A percentile compares a stretch with the other conserved stretches of the same genome.
Conservation (phyloP, 2,329 filamentous ascomycete species). For the Atkinsonella texensis region DNA sequence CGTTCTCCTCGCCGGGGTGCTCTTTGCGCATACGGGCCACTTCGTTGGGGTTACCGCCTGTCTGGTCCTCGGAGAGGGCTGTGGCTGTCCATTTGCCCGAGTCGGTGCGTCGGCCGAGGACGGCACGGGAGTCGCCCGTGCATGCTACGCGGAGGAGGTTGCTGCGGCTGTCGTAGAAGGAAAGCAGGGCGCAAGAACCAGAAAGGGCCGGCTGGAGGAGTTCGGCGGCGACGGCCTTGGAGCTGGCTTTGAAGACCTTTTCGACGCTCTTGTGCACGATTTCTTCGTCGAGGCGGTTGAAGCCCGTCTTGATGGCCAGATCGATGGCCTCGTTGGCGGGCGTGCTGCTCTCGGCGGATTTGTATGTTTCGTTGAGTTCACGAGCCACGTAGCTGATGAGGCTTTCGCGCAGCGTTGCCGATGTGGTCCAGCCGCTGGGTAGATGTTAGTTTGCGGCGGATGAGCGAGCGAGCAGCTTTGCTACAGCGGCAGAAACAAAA, state of each 20-base stretch:
- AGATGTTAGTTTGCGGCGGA: slow-evolving; percentile 8
- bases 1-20: slow-evolving; percentile 81
- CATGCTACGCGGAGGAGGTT: slow-evolving; percentile 88
- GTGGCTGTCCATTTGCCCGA: slow-evolving; percentile 91
- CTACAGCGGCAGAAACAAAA: background rate
- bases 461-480: background rate
- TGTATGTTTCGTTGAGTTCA: slow-evolving; percentile 88
- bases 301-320: slow-evolving; percentile 82
- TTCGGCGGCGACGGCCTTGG: slow-evolving; percentile 83
- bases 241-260: slow-evolving; percentile 79
- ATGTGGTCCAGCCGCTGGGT: slow-evolving; percentile 90
- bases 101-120: slow-evolving; percentile 65
- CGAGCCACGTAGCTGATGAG: slow-evolving; percentile 87
- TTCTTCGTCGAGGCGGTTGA: slow-evolving; percentile 79
- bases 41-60: slow-evolving; percentile 78
- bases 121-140: slow-evolving; percentile 90
- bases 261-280: slow-evolving; percentile 90
- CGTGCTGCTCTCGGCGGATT: slow-evolving; percentile 47
- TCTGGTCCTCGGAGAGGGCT: slow-evolving; percentile 84
- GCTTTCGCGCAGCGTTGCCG: slow-evolving; percentile 84
- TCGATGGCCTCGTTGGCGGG: slow-evolving; percentile 77
- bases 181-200: slow-evolving; percentile 91
- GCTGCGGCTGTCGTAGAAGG: slow-evolving; percentile 84
- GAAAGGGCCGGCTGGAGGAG: slow-evolving; percentile 85
- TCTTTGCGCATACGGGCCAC: slow-evolving; percentile 69